phyloP scores from a whole-genome alignment of 1,284 basidiomycete species.

The Rhodotorula sp. region DNA sequence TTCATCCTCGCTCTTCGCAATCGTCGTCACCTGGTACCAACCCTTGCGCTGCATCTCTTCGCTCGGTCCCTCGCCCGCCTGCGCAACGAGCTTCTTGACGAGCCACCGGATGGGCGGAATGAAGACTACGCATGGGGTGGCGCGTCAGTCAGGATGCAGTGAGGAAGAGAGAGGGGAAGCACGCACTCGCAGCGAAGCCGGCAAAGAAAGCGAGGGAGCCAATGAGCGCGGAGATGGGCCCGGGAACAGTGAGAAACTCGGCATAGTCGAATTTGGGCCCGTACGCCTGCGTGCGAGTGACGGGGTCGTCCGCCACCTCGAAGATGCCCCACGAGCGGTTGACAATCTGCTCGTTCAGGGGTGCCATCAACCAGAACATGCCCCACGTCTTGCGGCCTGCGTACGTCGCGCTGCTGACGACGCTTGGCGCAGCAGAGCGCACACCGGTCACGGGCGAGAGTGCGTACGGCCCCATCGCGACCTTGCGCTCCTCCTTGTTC shows the following conservation, averaged over 20 bases:
- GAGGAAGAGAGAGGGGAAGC: too few relatives aligned
- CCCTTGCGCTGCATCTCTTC: constrained; percentile 38
- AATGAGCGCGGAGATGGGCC: constrained; percentile 40
- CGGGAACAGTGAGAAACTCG: constrained; percentile 31
- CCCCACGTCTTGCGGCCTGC: constrained; percentile 23
- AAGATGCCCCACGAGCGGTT: constrained; percentile 47
- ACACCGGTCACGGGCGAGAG: constrained; percentile 34
- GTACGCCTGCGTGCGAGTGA: constrained; percentile 18
- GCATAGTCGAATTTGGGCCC: constrained; percentile 34
- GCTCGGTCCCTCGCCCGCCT: constrained; percentile 45
- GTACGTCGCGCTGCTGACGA: constrained; percentile 19
- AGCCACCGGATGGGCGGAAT: constrained; percentile 42
- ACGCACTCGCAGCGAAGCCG: constrained; percentile 41
- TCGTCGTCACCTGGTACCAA: constrained; percentile 43
- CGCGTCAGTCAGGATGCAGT: background rate
- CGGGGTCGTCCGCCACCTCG: constrained; percentile 22
- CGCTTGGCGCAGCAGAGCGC: constrained; percentile 4
- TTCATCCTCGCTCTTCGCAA: constrained; percentile 42
- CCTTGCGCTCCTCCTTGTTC: constrained; percentile 13
- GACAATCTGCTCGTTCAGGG: constrained; percentile 31
- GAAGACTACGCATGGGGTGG: background rate
- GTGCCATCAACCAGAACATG: constrained; percentile 40
- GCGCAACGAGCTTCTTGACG: constrained; percentile 37
- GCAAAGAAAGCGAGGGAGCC: constrained; percentile 44
- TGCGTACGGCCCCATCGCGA: constrained; percentile 33